Base-by-base conservation (phyloP, 1,139 yeast species). In the Geotrichum candidum region DNA sequence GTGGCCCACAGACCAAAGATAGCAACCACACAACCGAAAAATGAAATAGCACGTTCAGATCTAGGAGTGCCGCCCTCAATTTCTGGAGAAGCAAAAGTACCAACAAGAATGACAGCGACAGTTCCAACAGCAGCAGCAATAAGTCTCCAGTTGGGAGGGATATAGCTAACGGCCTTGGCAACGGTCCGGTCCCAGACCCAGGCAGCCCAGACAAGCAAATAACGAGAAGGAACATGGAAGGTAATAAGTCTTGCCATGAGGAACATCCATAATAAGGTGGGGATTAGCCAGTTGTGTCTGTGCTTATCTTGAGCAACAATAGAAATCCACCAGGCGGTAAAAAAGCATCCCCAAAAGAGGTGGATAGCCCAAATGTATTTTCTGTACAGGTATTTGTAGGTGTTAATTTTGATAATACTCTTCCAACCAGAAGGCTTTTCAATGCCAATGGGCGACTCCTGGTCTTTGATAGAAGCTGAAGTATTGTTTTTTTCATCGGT, bases 271-370 rank as follows among this genome's bases (percentile, higher is more conserved):
- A 84, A 69, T 48, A 84, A 72, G 6, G 88, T 84, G 45, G 88
- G 89, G 68, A 85, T 83, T 69, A 85, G 80, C 88, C 89, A 85
- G 67, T 80, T 70, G 68, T 73, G 82, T 66, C 88, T 77, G 59
- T 80, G 82, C 66, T 78, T 78, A 5, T 79, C 71, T 70, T 84
- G 88, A 62, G 79, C 81, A 33, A 85, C 62, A 60, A 85, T 82
- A 15, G 87, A 80, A 51, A 84, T 70, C 88, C 88, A 85, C 88
- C 88, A 85, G 2, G 85, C 80, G 4, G 88, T 84, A 77, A 84
- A 84, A 67, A 85, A 82, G 29, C 67, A 58, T 4, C 73, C 76
- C 60, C 73, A 61, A 53, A 75, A 67, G 7, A 74, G 51, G 57
- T 70, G 74, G 41, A 68, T 23, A 11, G 66, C 66, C 71, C 73